Evolutionary conservation across 2,329 filamentous ascomycete species (phyloP).

Genomic region (Aspergillus sp.): DNA sequence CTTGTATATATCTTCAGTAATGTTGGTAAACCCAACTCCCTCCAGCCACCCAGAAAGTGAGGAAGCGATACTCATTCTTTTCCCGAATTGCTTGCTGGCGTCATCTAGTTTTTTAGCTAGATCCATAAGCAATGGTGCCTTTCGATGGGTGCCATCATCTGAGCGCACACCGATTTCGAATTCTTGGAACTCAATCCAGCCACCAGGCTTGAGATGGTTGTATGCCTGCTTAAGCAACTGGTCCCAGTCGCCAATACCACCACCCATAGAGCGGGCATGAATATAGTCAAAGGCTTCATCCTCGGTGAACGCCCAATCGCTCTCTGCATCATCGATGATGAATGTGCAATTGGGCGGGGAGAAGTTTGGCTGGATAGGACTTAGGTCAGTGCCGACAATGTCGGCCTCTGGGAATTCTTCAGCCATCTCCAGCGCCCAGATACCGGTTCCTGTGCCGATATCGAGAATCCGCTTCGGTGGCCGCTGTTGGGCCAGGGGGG

Average conservation of each 20-base stretch:
- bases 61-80: slow-evolving; percentile 35
- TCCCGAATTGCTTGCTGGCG: slow-evolving; percentile 35
- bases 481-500: slow-evolving; percentile 31
- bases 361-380: slow-evolving; percentile 36
- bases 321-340: slow-evolving; percentile 46
- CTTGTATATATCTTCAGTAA: slow-evolving; percentile 37
- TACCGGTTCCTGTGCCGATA: slow-evolving; percentile 35
- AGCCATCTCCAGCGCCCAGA: slow-evolving; percentile 46
- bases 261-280: slow-evolving; percentile 37
- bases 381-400: slow-evolving; percentile 38
- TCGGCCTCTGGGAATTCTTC: slow-evolving; percentile 37
- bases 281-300: slow-evolving; percentile 42
- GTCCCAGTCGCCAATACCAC: slow-evolving; percentile 38
- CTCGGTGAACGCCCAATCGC: slow-evolving; percentile 41
- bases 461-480: slow-evolving; percentile 29
- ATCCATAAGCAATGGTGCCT: slow-evolving; percentile 25
- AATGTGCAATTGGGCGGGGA: slow-evolving; percentile 54
- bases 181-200: slow-evolving; percentile 39
- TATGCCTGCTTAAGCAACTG: slow-evolving; percentile 31
- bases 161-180: slow-evolving; percentile 29
- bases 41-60: slow-evolving; percentile 27
- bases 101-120: slow-evolving; percentile 31
- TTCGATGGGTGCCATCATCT: slow-evolving; percentile 32
- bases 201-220: slow-evolving; percentile 34
- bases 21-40: slow-evolving; percentile 33